Evolutionary conservation across 2,329 filamentous ascomycete species (phyloP), one percentile per base, ranked within the genome.

Genomic region (Fusarium stilboides): DNA sequence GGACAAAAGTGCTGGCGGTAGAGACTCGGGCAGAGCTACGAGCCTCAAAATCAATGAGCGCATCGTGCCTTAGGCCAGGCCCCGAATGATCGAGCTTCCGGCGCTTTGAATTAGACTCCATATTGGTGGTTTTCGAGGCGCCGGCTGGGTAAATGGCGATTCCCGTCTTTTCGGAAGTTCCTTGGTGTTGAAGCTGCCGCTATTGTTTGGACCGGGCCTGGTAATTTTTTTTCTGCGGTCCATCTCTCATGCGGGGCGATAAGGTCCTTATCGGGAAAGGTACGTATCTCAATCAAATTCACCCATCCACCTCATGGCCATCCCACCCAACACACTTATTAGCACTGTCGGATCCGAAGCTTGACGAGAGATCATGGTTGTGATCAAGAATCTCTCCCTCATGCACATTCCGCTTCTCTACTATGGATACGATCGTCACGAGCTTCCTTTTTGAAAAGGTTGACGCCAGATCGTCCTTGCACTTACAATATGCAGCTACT

Each of bases 1-100:
- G 76, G 47, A 88, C 81, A 68, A 89, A 89, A 34, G 86, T 84
- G 75, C 85, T 87, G 17, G 86, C 81, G 10, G 84, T 81, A 33
- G 83, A 80, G 44, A 84, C 74, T 20, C 79, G 78, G 37, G 82
- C 76, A 6, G 82, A 75, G 57, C 75, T 79, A 34, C 76, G 77
- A 47, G 79, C 77, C 65, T 83, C 79, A 52, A 84, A 81, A 61
- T 81, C 77, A 49, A 82, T 81, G 57, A 82, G 77, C 19, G 72
- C 75, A 54, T 77, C 70, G 47, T 80, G 77, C 20, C 75, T 76
- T 40, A 82, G 44, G 45, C 78, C 76, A 36, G 73, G 69, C 57
- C 76, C 77, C 36, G 71, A 71, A 65, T 85, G 82, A 24, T 79
- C 80, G 31, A 85, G 76, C 74, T 86, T 87, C 49, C 84, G 82